Conservation (phyloP, 352 stramenopile genomes). For the Phytopythium aichiense region DNA sequence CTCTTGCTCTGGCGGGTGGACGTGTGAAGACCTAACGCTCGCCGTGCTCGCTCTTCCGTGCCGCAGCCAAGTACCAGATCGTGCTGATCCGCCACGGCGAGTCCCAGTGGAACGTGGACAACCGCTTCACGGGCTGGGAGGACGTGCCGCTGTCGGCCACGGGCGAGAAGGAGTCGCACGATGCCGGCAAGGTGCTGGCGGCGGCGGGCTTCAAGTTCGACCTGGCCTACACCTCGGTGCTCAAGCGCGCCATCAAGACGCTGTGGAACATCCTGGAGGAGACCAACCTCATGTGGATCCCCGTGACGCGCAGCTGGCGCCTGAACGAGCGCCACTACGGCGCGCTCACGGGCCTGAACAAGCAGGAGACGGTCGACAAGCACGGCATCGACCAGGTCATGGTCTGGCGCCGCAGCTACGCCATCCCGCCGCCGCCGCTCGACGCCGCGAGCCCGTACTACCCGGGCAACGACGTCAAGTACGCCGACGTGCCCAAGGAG, state of each 20-base stretch:
- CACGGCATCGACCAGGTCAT: constrained; percentile 92
- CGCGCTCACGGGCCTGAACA: constrained; percentile 88
- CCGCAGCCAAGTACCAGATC: constrained; percentile 75
- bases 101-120: constrained; percentile 94
- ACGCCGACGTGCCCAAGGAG: constrained; percentile 79
- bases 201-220: constrained; percentile 94
- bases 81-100: constrained; percentile 93
- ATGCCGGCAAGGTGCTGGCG: constrained; percentile 86
- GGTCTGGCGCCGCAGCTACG: constrained; percentile 97
- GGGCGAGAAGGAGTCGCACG: constrained; percentile 89
- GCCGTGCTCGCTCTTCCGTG: neutral
- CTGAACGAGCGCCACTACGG: constrained; percentile 92
- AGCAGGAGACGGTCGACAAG: constrained; percentile 88
- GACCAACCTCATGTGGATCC: constrained; percentile 93
- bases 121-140: constrained; percentile 94
- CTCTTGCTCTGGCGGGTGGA: neutral
- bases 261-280: constrained; percentile 94
- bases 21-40: neutral
- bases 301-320: constrained; percentile 79
- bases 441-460: constrained; percentile 91
- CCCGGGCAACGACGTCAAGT: constrained; percentile 89
- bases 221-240: constrained; percentile 93
- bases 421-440: constrained; percentile 95
- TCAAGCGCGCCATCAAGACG: constrained; percentile 94
- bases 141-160: constrained; percentile 90